These are phyloP conservation scores for Apiospora sp. DNA, from an alignment of 2,329 filamentous ascomycete species.

Conservation along the genomic window DNA sequence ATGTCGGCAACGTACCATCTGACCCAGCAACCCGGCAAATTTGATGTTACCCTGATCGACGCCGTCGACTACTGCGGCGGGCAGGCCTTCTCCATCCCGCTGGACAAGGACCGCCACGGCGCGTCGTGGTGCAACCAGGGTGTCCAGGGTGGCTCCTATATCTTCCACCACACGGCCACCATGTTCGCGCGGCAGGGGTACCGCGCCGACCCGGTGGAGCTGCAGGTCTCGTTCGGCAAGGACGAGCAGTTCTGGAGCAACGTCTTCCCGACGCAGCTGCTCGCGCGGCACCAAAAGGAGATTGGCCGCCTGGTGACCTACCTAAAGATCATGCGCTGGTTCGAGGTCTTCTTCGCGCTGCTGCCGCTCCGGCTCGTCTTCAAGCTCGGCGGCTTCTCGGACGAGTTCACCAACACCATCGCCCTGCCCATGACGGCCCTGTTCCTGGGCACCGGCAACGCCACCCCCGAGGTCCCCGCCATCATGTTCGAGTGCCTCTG, in stretches of 20 bases:
- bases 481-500: slow-evolving; percentile 46
- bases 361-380: slow-evolving; percentile 49
- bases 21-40: slow-evolving; percentile 64
- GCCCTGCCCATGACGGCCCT: slow-evolving; percentile 47
- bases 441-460: slow-evolving; percentile 45
- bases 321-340: slow-evolving; percentile 59
- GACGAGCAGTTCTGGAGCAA: slow-evolving; percentile 65
- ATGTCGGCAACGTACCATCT: slow-evolving; percentile 68
- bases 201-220: slow-evolving; percentile 61
- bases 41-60: slow-evolving; percentile 63
- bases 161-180: slow-evolving; percentile 66
- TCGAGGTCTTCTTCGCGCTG: slow-evolving; percentile 61
- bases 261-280: slow-evolving; percentile 60
- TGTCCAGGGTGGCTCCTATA: slow-evolving; percentile 65
- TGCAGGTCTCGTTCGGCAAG: slow-evolving; percentile 65
- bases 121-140: slow-evolving; percentile 70
- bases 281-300: slow-evolving; percentile 59
- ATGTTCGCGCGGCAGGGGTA: slow-evolving; percentile 65
- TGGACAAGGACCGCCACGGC: slow-evolving; percentile 66
- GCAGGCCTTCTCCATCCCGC: slow-evolving; percentile 67
- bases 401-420: slow-evolving; percentile 43
- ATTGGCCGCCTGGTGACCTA: slow-evolving; percentile 56
- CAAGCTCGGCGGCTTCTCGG: slow-evolving; percentile 42
- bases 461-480: slow-evolving; percentile 43
- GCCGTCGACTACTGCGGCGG: slow-evolving; percentile 67